Percentiles rank a stretch among this genome's conserved stretches.
Conservation (phyloP, 2,329 filamentous ascomycete genomes). For the Diaporthe vaccinii region DNA sequence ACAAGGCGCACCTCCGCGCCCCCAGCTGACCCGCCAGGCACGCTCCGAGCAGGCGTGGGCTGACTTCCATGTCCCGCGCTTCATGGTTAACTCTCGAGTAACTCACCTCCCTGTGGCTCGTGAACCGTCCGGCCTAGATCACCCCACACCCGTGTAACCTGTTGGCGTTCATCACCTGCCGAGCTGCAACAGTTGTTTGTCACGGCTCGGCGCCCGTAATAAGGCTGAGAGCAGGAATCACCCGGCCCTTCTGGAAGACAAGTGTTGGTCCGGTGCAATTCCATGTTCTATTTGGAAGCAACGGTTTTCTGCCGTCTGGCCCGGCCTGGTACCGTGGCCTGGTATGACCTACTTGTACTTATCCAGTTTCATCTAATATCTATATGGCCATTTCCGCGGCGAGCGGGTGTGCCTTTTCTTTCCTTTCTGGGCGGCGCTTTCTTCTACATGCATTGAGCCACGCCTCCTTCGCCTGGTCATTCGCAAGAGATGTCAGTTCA, state of each 20-base stretch:
- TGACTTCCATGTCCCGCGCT: background rate
- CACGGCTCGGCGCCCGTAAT: slow-evolving; percentile 9
- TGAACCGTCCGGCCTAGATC: background rate
- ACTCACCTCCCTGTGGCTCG: background rate
- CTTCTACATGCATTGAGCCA: slow-evolving; percentile 46
- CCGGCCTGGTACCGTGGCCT: slow-evolving; percentile 10
- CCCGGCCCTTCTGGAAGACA: background rate
- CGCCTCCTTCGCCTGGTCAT: slow-evolving; percentile 46
- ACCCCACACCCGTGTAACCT: slow-evolving; percentile 30
- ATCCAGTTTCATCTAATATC: slow-evolving; percentile 25
- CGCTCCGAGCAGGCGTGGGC: slow-evolving; percentile 1
- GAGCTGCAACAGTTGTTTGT: background rate
- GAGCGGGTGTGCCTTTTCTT: background rate
- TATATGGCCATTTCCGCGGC: slow-evolving; percentile 5
- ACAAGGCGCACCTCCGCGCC: background rate
- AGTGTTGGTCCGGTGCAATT: background rate
- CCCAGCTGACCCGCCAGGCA: slow-evolving; percentile 14
- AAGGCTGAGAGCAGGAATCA: slow-evolving; percentile 16
- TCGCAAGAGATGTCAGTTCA: slow-evolving; percentile 3
- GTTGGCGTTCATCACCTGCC: slow-evolving; percentile 17
- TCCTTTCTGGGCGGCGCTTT: background rate
- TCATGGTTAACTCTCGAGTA: background rate
- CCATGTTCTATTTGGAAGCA: slow-evolving; percentile 18
- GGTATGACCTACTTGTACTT: slow-evolving; percentile 7
- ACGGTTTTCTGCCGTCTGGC: background rate